phyloP scores from a whole-genome alignment of 2,329 filamentous ascomycete species.

The Trichoderma aggressivum region DNA sequence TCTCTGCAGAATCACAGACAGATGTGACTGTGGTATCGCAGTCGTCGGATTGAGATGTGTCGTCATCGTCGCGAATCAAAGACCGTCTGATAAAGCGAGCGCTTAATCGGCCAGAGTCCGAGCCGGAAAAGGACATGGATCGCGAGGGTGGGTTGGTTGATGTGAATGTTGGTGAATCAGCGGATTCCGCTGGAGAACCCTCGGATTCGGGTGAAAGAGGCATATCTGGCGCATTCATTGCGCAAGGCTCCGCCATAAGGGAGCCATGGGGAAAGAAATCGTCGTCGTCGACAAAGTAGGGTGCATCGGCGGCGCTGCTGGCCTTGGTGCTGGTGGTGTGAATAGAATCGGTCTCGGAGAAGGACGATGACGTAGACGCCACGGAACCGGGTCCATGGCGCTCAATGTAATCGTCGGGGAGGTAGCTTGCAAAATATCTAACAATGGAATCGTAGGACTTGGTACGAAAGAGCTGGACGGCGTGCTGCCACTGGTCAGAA shows the following conservation, averaged over 20 bases:
- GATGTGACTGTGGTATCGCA: constrained; percentile 44
- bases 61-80: constrained; percentile 39
- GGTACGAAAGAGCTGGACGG: constrained; percentile 57
- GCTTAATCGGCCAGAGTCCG: constrained; percentile 42
- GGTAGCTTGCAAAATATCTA: constrained; percentile 57
- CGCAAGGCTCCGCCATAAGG: constrained; percentile 44
- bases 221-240: constrained; percentile 24
- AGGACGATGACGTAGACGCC: constrained; percentile 38
- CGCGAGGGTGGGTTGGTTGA: constrained; percentile 43
- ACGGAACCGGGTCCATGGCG: constrained; percentile 37
- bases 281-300: constrained; percentile 42
- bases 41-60: constrained; percentile 45
- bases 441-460: constrained; percentile 59
- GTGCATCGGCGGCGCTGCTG: constrained; percentile 38
- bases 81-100: constrained; percentile 30
- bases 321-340: constrained; percentile 37
- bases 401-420: constrained; percentile 47
- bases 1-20: constrained; percentile 45
- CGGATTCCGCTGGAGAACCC: constrained; percentile 46
- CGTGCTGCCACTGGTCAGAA: constrained; percentile 56
- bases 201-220: constrained; percentile 45
- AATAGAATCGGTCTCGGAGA: constrained; percentile 38
- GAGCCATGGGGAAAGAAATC: constrained; percentile 32
- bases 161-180: constrained; percentile 31
- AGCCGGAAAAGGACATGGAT: constrained; percentile 52